Base-by-base conservation (phyloP, 208 protist species). In the Sergeia podlipaevii region DNA sequence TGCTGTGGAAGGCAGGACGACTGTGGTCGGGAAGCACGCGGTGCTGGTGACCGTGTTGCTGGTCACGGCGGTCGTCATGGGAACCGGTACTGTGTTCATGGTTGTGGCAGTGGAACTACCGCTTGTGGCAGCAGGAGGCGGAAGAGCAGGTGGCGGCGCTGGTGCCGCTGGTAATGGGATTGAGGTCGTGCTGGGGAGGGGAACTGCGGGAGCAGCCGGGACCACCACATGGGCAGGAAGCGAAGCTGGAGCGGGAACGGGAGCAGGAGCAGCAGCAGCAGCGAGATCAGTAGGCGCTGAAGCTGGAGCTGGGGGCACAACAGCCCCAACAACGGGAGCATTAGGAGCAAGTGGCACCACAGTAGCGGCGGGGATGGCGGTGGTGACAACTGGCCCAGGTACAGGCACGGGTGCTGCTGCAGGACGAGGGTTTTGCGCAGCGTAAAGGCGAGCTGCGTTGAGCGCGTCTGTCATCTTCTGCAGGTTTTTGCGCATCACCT, bases 401-500 rank as follows among this genome's bases (percentile, higher is more conserved):
- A 26, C 32, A 34, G 29, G 34, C 15, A 17, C 30, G 49, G 20
- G 42, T 34, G 32, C 32, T 27, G 30, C 28, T 52, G 28, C 4
- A 60, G 37, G 27, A 47, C 37, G 29, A 34, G 37, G 20, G 1
- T 29, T n/a, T 24, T 21, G 13, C 59, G 1, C 15, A 43, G 54
- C 34, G 42, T 48, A 36, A 15, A 29, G 27, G 18, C 74, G 75
- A 2, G 69, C 66, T 18, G 38, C 37, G 37, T 80, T 58, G 27
- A 77, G 33, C 10, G 75, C 65, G 17, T 91, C 79, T 21, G 66
- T 60, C 27, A 75, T 60, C 8, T 66, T 64, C 27, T 75, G 42
- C 44, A 87, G 64, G 34, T 78, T 67, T 5, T 48, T 39, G 30
- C 64, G 56, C 23, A 82, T 51, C n/a, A 67, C 46, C 29, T 65